Evolutionary conservation across 495 filamentous ascomycete genomes (phyloP), one percentile per base, ranked within the genome.

Genomic region (Tuber magnatum): DNA sequence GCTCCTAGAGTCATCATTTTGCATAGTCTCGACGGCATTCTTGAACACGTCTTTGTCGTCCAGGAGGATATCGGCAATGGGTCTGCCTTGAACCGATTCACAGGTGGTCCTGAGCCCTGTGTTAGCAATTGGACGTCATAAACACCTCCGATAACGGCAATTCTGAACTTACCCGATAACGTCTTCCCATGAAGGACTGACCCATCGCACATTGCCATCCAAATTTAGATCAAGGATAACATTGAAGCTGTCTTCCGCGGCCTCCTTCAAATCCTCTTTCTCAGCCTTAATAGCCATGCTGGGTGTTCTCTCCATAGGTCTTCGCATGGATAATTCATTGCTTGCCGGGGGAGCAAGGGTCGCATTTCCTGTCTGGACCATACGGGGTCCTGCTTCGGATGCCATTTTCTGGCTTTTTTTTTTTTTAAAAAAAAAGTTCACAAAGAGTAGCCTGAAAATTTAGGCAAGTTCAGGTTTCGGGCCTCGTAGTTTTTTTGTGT

Each of bases 121-220:
- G 73, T 76, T 73, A 80, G 78, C 44, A 74, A 69, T 74, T 74
- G 71, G 32, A 48, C 51, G 28, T 18, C 56, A 18, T 35, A 35
- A 8, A 35, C 28, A 35, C 56, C 56, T 28, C 28, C 28, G 28
- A 65, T 65, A 35, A 20, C 56, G 24, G 51, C 56, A 65, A 65
- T 18, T 35, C 40, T 71, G 42, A 46, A 78, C 81, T 75, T 76
- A 83, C 81, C 95, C 95, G 69, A 98, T 90, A 68, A 99, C 92
- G 80, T 97, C 93, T 74, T 89, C 89, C 95, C 95, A 99, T n/a
- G 94, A 97, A 14, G 93, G 92, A 84, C 94, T 98, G 75, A 95
- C 94, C 93, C 96, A 98, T 82, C 92, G 89, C 79, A 99, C 91
- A 56, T 88, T 90, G 70, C 93, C 93, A 80, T 97, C 92, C 70